Evolutionary conservation across 108 stramenopile species (phyloP).

Genomic region (Nannochloropsis granulata): DNA sequence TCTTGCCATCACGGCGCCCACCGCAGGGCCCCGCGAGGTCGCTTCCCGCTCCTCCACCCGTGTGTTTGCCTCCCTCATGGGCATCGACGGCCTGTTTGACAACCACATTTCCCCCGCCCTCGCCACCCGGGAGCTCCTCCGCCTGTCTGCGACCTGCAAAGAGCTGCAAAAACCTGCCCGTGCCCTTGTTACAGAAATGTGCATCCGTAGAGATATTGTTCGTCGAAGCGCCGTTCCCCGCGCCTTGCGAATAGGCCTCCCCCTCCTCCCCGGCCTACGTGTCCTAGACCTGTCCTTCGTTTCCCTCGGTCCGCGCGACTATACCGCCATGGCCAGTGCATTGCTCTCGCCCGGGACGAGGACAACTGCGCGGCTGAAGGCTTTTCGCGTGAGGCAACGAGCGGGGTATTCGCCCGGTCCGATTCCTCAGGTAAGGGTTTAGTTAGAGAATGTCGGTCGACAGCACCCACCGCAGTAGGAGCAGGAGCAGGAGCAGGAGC

Average conservation of each 20-base stretch:
- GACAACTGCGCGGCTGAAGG: neutral
- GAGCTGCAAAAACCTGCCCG: neutral
- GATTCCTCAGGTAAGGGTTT: neutral
- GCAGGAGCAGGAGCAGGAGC: too few relatives aligned
- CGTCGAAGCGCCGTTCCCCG: neutral
- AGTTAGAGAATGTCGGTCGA: too few relatives aligned
- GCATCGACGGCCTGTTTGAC: neutral
- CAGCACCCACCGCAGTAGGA: too few relatives aligned
- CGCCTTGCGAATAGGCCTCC: neutral
- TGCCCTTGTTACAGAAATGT: neutral
- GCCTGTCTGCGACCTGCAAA: neutral
- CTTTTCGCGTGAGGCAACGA: neutral
- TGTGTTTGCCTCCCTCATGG: neutral
- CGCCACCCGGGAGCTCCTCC: neutral
- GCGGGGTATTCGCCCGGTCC: neutral
- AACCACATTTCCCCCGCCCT: neutral
- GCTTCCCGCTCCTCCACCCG: neutral
- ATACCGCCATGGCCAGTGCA: neutral
- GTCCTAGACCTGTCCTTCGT: neutral
- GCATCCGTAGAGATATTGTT: neutral
- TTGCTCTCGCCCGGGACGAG: neutral
- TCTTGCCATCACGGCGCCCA: neutral
- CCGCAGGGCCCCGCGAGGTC: neutral
- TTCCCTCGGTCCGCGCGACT: neutral
- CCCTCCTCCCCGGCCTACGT: neutral